These are phyloP conservation scores for Tilletiaria anomala DNA, from an alignment of 1,284 basidiomycete genomes.

Conservation along the genomic window DNA sequence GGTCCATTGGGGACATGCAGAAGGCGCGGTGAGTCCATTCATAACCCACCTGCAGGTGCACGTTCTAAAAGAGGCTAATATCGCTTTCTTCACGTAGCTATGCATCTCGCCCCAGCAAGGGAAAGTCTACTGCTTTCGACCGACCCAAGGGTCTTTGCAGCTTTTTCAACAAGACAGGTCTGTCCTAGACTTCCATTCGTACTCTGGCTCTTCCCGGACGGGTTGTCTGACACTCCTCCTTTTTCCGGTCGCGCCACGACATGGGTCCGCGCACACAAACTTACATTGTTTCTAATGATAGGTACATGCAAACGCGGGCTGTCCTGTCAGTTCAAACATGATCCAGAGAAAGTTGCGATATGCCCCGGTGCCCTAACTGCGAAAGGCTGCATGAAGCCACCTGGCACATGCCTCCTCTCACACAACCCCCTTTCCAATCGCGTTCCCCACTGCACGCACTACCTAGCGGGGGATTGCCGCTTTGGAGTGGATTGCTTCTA, in stretches of 20 bases:
- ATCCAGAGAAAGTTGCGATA: slow-evolving; percentile 24
- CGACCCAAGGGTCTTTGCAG: slow-evolving; percentile 16
- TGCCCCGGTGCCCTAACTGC: slow-evolving; percentile 30
- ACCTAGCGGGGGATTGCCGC: slow-evolving; percentile 2
- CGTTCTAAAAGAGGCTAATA: background rate
- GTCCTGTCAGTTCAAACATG: slow-evolving; percentile 31
- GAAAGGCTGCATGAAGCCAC: slow-evolving; percentile 18
- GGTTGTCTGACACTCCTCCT: background rate
- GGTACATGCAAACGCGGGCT: slow-evolving; percentile 31
- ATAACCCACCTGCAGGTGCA: background rate
- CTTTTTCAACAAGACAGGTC: slow-evolving; percentile 26
- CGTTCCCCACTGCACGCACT: slow-evolving; percentile 36
- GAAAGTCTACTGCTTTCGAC: background rate
- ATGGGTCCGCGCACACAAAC: background rate
- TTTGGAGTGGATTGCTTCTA: slow-evolving; percentile 18
- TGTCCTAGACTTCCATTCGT: background rate
- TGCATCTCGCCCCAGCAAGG: background rate
- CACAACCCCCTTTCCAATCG: slow-evolving; percentile 19
- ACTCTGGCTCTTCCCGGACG: background rate
- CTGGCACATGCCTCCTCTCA: slow-evolving; percentile 27
- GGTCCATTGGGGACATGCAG: slow-evolving; percentile 1
- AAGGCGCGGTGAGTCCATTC: slow-evolving; percentile 1
- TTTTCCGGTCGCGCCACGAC: background rate
- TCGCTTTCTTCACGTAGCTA: background rate
- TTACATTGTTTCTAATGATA: background rate